Evolutionary conservation across 2,329 filamentous ascomycete species (phyloP).

Genomic region (Fusarium sp.): DNA sequence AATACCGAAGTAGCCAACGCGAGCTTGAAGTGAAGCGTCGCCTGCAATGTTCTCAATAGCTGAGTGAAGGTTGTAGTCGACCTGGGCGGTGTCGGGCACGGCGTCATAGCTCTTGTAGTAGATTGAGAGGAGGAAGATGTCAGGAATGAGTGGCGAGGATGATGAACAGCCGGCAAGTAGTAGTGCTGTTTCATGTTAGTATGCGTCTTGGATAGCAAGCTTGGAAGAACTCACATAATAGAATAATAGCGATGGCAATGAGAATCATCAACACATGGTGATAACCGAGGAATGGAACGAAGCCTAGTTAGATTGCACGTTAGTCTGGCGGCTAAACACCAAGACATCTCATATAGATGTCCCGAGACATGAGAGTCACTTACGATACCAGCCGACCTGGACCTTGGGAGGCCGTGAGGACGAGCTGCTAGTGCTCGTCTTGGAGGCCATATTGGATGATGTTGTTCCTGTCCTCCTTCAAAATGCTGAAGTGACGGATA

Average conservation of each 20-base stretch:
- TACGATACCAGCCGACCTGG: conserved; percentile 62
- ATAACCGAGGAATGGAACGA: conserved; percentile 76
- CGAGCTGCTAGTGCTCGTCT: conserved; percentile 41
- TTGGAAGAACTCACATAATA: conserved; percentile 79
- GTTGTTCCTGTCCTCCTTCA: conserved; percentile 35
- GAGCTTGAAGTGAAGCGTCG: conserved; percentile 82
- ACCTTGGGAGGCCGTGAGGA: conserved; percentile 51
- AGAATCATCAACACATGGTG: conserved; percentile 97
- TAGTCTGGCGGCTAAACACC: conserved; percentile 27
- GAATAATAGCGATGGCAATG: conserved; percentile 91
- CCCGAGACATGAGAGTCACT: conserved; percentile 42
- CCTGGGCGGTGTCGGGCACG: conserved; percentile 84
- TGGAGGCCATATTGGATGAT: conserved; percentile 40
- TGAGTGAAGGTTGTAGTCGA: conserved; percentile 86
- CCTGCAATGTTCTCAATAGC: conserved; percentile 93
- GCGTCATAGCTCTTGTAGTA: conserved; percentile 93
- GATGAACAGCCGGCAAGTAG: conserved; percentile 96
- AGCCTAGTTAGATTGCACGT: conserved; percentile 58
- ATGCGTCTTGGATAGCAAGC: background rate
- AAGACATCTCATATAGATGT: conserved; percentile 33
- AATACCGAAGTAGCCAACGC: conserved; percentile 98
- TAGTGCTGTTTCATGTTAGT: conserved; percentile 69
- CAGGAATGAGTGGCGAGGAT: conserved; percentile 91
- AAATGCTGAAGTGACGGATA: conserved; percentile 20
- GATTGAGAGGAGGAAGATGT: conserved; percentile 97